Conservation (phyloP, 108 stramenopile species). For the Cyclotella cryptica region DNA sequence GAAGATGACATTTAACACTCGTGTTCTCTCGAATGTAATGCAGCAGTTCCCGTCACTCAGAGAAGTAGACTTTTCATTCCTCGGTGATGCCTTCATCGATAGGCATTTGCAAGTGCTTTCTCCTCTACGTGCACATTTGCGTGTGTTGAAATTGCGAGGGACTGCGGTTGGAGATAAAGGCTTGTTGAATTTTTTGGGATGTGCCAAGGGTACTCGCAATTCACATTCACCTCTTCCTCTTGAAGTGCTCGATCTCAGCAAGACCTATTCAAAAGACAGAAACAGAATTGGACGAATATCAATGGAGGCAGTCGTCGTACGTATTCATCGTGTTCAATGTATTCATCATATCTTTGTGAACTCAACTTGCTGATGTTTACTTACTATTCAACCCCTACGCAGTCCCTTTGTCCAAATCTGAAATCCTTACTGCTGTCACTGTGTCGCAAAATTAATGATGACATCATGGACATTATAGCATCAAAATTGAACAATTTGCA, state of each 20-base stretch:
- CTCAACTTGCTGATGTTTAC: not conserved
- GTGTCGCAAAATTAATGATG: constrained; percentile 26
- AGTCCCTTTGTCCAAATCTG: constrained; percentile 22
- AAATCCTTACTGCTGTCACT: constrained; percentile 23
- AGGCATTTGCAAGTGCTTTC: constrained; percentile 1
- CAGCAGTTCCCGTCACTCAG: not conserved
- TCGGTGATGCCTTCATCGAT: constrained; percentile 14
- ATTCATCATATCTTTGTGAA: not conserved
- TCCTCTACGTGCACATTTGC: constrained; percentile 3
- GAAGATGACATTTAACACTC: not conserved
- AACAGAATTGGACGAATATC: constrained; percentile 1
- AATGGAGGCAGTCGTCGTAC: constrained; percentile 13
- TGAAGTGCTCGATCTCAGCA: constrained; percentile 30
- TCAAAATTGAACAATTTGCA: constrained; percentile 6
- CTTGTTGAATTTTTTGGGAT: constrained; percentile 10
- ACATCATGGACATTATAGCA: constrained; percentile 16
- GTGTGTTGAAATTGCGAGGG: constrained; percentile 20
- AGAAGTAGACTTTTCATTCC: constrained; percentile 17
- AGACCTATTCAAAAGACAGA: not conserved
- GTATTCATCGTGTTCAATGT: not conserved
- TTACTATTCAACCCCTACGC: not conserved
- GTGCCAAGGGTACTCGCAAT: not conserved
- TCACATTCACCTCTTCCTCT: not conserved
- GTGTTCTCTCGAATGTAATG: constrained; percentile 3
- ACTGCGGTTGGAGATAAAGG: constrained; percentile 13